Evolutionary conservation across 306 rosid species (phyloP).

Genomic region (Acmispon strigosus): DNA sequence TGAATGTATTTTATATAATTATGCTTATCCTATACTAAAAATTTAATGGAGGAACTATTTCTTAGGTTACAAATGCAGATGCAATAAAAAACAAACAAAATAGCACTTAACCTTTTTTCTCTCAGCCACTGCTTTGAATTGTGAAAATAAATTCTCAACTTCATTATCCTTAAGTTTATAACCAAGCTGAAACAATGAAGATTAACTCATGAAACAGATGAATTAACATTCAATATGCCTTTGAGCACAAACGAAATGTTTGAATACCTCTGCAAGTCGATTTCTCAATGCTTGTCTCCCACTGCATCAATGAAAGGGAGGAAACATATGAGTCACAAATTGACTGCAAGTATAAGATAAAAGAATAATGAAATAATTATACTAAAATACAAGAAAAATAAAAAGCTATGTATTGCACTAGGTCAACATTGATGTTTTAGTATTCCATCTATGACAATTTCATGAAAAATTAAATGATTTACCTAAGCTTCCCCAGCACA

Average conservation of each 20-base stretch:
- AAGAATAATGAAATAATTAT: background rate
- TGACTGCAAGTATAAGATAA: background rate
- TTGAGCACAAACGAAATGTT: background rate
- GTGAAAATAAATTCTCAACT: slow-evolving; percentile 50
- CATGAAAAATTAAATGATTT: background rate
- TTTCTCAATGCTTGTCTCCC: slow-evolving; percentile 87
- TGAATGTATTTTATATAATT: too few relatives aligned
- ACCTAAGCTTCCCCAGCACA: slow-evolving; percentile 95
- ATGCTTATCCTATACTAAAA: too few relatives aligned
- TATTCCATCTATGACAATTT: too few relatives aligned
- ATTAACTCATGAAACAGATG: background rate
- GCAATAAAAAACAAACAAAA: too few relatives aligned
- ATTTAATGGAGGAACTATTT: too few relatives aligned
- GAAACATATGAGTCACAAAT: background rate
- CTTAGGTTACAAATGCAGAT: too few relatives aligned
- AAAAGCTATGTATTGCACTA: background rate
- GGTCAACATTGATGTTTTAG: background rate
- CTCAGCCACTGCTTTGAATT: slow-evolving; percentile 75
- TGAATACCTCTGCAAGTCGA: slow-evolving; percentile 62
- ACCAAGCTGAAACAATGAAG: slow-evolving; percentile 54
- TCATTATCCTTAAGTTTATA: slow-evolving; percentile 54
- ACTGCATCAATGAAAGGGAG: slow-evolving; percentile 27
- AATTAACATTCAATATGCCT: background rate
- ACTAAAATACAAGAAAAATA: background rate
- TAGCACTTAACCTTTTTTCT: slow-evolving; percentile 51